Conservation (phyloP, 208 protist species). For the Leishmania gerbilli region DNA sequence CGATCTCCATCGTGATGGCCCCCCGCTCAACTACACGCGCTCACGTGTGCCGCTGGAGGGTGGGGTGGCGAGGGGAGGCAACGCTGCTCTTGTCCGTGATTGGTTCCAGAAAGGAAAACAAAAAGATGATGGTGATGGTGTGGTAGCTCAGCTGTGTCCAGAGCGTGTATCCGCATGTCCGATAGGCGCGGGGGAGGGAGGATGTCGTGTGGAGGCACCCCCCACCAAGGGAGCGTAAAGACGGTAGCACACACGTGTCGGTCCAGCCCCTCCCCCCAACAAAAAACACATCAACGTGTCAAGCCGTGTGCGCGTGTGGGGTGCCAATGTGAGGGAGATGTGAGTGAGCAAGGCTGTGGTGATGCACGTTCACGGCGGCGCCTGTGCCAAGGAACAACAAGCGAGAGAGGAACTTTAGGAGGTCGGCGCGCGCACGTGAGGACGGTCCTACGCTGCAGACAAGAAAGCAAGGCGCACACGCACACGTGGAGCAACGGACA, state of each 20-base stretch:
- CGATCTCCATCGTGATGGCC: slow-evolving; percentile 56
- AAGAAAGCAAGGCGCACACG: not conserved
- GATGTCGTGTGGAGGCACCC: no score
- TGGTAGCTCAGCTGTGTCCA: not conserved
- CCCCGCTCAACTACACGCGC: no score
- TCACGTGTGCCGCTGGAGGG: not conserved
- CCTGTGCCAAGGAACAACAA: not conserved
- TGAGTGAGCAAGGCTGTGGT: not conserved
- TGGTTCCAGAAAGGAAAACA: not conserved
- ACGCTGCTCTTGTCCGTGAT: not conserved
- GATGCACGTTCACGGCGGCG: not conserved
- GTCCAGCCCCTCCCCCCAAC: no score
- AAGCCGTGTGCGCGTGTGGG: not conserved
- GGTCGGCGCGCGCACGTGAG: not conserved
- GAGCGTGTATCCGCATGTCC: not conserved
- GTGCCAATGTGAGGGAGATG: not conserved
- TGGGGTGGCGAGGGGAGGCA: not conserved
- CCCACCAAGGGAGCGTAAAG: no score
- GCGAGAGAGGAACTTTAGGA: not conserved
- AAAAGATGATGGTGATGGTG: not conserved
- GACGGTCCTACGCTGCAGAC: not conserved
- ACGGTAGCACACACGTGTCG: no score
- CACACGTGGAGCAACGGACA: not conserved
- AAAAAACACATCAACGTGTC: not conserved
- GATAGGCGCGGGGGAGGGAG: not conserved